Evolutionary conservation across 805 yeast genomes (phyloP), one percentile per base, ranked within the genome.

Genomic region (Suhomyces prunicola): DNA sequence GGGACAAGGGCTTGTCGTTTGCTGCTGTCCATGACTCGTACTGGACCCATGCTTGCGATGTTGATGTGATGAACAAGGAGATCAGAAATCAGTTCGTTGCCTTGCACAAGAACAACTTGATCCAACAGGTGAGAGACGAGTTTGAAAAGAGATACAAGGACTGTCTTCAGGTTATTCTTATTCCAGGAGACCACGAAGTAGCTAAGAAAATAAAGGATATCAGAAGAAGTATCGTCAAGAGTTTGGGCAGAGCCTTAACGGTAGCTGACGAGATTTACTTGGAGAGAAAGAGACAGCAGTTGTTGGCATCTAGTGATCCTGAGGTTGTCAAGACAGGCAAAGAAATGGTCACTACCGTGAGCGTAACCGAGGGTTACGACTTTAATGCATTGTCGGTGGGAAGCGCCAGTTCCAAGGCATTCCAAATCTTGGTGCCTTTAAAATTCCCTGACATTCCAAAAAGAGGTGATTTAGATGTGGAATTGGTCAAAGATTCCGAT

Each of bases 21-120:
- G 97, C 98, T 0, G 85, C 98, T 0, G 99, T 93, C 23, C 99
- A 93, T 70, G 99, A 93, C 68, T 93, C 98, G 0, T 93, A 89
- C 68, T 93, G 99, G 99, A 91, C 98, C 0, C 98, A 94, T 67
- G 97, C 99, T 1, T 74, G 83, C 48, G 93, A 89, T 66, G 84
- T 93, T 42, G 86, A 85, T 54, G 65, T 64, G 3, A 86, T 93
- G 94, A 90, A 85, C 68, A 63, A 61, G 12, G 73, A 81, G 45
- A 73, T 94, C 57, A 81, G 99, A 64, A 85, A 87, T 36, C 85
- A 88, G 54, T 93, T 93, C 67, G 86, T 94, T 56, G 73, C 79
- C 50, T 74, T 93, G 52, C 97, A 93, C 67, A 81, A 81, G 55
- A 85, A 80, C 31, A 86, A 91, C 67, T 76, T 92, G 60, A 81